These are phyloP conservation scores for Pythium dissotocum DNA, from an alignment of 352 stramenopile genomes.

Conservation along the genomic window DNA sequence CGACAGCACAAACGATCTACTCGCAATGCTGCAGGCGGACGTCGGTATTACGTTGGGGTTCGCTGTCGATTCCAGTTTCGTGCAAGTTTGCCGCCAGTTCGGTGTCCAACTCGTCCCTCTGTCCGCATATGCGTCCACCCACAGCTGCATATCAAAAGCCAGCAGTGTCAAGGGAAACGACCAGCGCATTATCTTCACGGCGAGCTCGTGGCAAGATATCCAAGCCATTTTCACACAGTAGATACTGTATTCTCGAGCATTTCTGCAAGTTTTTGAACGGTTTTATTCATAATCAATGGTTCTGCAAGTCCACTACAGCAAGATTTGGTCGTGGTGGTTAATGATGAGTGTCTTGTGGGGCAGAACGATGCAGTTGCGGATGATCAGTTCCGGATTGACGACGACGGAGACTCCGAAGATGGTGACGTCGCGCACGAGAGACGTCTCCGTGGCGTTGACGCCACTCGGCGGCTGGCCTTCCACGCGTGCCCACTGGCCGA, in stretches of 20 bases:
- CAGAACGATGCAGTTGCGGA: constrained; percentile 89
- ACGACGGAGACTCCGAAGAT: constrained; percentile 90
- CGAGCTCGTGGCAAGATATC: constrained; percentile 31
- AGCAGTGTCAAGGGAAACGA: background rate
- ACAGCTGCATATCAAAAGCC: background rate
- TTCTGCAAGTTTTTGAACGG: background rate
- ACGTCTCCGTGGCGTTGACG: constrained; percentile 64
- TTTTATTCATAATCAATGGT: too few species aligned
- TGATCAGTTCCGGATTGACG: constrained; percentile 85
- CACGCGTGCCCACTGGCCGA: constrained; percentile 84
- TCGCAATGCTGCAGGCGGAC: constrained; percentile 64
- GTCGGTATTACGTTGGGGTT: constrained; percentile 46
- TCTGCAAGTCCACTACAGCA: constrained; percentile 54
- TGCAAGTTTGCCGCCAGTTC: constrained; percentile 34
- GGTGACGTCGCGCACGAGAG: constrained; percentile 86
- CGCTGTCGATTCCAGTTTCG: constrained; percentile 26
- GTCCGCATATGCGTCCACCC: background rate
- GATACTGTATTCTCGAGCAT: background rate
- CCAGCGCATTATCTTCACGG: constrained; percentile 35
- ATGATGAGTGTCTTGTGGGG: constrained; percentile 86
- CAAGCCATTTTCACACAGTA: background rate
- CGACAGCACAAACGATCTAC: constrained; percentile 66
- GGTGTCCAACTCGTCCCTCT: constrained; percentile 38
- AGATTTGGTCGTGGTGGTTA: constrained; percentile 90
- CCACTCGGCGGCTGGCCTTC: constrained; percentile 84